phyloP scores from a whole-genome alignment of 768 basidiomycete genomes.

The Trametes cubensis region DNA sequence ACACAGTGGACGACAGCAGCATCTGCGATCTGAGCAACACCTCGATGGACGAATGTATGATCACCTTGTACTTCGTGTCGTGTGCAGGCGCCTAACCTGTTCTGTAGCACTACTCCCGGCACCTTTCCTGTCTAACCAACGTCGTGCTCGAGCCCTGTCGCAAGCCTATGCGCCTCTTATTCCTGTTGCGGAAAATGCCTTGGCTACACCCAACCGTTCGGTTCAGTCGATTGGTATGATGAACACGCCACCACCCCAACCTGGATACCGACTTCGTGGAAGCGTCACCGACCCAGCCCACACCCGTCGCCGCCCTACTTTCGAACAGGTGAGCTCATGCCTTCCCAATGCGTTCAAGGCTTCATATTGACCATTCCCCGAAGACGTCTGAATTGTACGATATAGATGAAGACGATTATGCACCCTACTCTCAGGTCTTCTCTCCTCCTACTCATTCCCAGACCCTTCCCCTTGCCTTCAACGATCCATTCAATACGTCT shows the following conservation, averaged over 20 bases:
- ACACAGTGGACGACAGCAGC: constrained; percentile 24
- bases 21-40: constrained; percentile 24
- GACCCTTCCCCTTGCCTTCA: constrained; percentile 40
- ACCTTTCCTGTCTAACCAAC: constrained; percentile 56
- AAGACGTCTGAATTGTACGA: constrained; percentile 60
- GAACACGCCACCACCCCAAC: constrained; percentile 73
- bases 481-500: constrained; percentile 47
- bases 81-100: constrained; percentile 25
- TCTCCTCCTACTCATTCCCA: constrained; percentile 37
- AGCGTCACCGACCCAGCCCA: constrained; percentile 73
- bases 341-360: not conserved
- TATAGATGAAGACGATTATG: constrained; percentile 73
- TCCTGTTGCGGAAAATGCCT: constrained; percentile 32
- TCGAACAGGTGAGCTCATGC: constrained; percentile 42
- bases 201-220: constrained; percentile 33
- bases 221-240: constrained; percentile 44
- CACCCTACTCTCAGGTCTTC: constrained; percentile 45
- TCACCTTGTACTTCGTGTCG: too few relatives aligned
- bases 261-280: constrained; percentile 67
- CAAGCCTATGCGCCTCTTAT: constrained; percentile 51
- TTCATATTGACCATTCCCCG: constrained; percentile 29
- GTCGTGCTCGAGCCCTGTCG: constrained; percentile 55
- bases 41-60: constrained; percentile 27
- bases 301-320: constrained; percentile 43
- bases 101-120: constrained; percentile 56